Conservation (phyloP, 495 filamentous ascomycete genomes). For the Glonium stellatum region DNA sequence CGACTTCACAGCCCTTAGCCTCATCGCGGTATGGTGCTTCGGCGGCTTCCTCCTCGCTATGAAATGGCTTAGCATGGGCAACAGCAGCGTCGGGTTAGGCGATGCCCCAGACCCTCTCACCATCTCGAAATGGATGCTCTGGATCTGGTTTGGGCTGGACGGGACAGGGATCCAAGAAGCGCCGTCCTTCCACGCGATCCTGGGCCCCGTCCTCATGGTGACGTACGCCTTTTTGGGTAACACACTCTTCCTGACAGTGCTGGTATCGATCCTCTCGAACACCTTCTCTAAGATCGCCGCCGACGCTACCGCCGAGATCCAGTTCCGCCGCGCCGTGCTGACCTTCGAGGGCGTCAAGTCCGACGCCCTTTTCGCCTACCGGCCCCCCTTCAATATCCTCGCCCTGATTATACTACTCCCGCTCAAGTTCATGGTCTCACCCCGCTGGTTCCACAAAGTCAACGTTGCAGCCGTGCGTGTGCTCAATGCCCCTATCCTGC, state of each 20-base stretch:
- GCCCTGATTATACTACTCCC: slow-evolving; percentile 57
- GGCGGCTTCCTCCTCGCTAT: slow-evolving; percentile 65
- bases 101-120: slow-evolving; percentile 42
- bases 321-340: slow-evolving; percentile 64
- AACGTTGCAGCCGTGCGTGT: slow-evolving; percentile 58
- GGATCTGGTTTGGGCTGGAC: slow-evolving; percentile 73
- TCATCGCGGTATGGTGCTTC: slow-evolving; percentile 65
- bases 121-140: slow-evolving; percentile 74
- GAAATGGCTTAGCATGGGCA: slow-evolving; percentile 49
- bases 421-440: slow-evolving; percentile 55
- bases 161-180: slow-evolving; percentile 63
- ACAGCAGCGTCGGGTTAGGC: slow-evolving; percentile 30
- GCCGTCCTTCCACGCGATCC: slow-evolving; percentile 56
- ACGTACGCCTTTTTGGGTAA: slow-evolving; percentile 68
- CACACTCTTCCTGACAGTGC: slow-evolving; percentile 67
- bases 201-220: slow-evolving; percentile 64
- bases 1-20: slow-evolving; percentile 59
- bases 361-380: slow-evolving; percentile 66
- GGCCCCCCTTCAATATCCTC: slow-evolving; percentile 66
- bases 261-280: slow-evolving; percentile 67
- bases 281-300: slow-evolving; percentile 60
- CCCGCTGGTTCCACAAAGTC: slow-evolving; percentile 72
- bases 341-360: slow-evolving; percentile 71
- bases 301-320: slow-evolving; percentile 61
- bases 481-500: slow-evolving; percentile 58